Evolutionary conservation across 108 stramenopile genomes (phyloP).

Genomic region (Poteriospumella lacustris): DNA sequence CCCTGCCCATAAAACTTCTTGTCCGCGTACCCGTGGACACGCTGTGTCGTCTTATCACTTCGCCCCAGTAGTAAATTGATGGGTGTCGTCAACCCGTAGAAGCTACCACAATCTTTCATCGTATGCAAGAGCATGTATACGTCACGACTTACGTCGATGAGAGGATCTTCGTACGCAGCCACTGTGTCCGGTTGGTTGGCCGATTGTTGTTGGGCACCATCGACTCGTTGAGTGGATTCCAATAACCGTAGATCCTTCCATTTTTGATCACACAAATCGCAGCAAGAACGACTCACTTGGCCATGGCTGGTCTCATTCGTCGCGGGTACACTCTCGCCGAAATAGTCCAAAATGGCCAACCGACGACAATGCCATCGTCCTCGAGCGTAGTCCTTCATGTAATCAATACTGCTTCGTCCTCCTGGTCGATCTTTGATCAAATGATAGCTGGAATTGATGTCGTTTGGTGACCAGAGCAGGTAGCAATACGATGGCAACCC

Average conservation of each 20-base stretch:
- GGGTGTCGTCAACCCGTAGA: not conserved
- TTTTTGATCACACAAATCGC: constrained; percentile 21
- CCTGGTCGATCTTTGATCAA: not conserved
- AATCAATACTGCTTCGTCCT: too few relatives aligned
- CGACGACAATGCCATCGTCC: not conserved
- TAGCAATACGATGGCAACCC: constrained; percentile 51
- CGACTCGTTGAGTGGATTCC: not conserved
- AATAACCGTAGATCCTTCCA: too few relatives aligned
- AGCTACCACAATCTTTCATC: not conserved
- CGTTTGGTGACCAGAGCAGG: constrained; percentile 2
- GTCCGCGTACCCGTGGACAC: not conserved
- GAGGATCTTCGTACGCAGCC: too few relatives aligned
- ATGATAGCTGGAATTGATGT: not conserved
- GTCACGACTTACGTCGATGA: not conserved
- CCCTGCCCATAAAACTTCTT: not conserved
- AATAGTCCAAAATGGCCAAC: not conserved
- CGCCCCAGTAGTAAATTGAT: not conserved
- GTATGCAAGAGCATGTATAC: not conserved
- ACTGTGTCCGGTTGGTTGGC: not conserved
- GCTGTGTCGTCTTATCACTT: not conserved
- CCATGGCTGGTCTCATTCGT: not conserved
- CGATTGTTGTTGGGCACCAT: not conserved
- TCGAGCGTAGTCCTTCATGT: not conserved
- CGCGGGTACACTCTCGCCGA: not conserved
- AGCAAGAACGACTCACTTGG: not conserved